These are phyloP conservation scores for Yamadazyma nakazawae DNA, from an alignment of 805 yeast genomes.

Conservation along the genomic window DNA sequence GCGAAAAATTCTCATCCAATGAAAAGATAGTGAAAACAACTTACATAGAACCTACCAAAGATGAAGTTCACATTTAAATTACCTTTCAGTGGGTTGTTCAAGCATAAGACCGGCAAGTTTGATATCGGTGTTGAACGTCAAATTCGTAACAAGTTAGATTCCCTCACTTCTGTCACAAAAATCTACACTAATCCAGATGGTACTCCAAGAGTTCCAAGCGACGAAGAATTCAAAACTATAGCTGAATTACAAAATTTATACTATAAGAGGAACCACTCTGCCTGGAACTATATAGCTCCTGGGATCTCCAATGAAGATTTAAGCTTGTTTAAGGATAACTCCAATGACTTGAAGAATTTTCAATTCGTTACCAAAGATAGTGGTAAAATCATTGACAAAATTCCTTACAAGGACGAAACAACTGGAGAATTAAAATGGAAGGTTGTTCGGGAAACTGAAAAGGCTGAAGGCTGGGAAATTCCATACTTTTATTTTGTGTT, in stretches of 20 bases:
- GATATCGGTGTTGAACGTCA: conserved; percentile 55
- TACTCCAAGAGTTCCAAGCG: conserved; percentile 63
- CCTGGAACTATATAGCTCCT: conserved; percentile 43
- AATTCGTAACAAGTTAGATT: conserved; percentile 57
- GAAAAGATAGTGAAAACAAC: conserved; percentile 10
- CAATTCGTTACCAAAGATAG: conserved; percentile 48
- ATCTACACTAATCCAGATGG: conserved; percentile 77
- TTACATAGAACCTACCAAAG: conserved; percentile 2
- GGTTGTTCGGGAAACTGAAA: conserved; percentile 66
- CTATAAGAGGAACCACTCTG: conserved; percentile 52
- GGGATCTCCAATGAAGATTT: conserved; percentile 53
- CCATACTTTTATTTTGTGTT: conserved; percentile 68
- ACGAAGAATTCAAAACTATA: conserved; percentile 65
- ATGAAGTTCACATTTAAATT: conserved; percentile 43
- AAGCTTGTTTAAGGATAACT: conserved; percentile 56
- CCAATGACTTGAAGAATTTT: conserved; percentile 55
- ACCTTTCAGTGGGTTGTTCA: conserved; percentile 38
- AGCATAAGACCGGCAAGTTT: conserved; percentile 37
- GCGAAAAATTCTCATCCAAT: conserved; percentile 13
- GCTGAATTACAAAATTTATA: conserved; percentile 67
- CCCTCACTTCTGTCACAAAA: conserved; percentile 61
- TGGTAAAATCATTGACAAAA: conserved; percentile 71
- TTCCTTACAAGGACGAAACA: conserved; percentile 75
- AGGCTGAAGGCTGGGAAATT: conserved; percentile 82
- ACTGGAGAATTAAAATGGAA: conserved; percentile 81